These are phyloP conservation scores for Coemansia sp. DNA, from an alignment of 192 early-diverging fungal genomes.

Conservation along the genomic window DNA sequence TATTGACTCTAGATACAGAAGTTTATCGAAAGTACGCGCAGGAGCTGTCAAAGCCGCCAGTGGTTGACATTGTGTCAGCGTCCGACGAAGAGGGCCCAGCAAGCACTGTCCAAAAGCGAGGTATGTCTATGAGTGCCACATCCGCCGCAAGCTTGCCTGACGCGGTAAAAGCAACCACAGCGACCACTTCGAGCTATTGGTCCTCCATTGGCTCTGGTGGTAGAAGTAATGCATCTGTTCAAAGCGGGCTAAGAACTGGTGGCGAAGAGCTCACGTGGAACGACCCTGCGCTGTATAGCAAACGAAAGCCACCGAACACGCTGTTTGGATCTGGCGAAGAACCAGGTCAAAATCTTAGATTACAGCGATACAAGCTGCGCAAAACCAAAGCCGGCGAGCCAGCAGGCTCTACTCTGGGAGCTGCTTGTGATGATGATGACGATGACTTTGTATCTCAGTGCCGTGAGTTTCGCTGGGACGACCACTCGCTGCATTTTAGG, in stretches of 20 bases:
- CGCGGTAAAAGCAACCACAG: background rate
- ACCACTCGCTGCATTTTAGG: slow-evolving; percentile 30
- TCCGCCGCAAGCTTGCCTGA: background rate
- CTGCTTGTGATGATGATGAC: slow-evolving; percentile 9
- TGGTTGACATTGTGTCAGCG: slow-evolving; percentile 42
- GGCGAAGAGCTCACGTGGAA: background rate
- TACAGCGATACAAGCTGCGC: slow-evolving; percentile 23
- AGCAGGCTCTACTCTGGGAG: background rate
- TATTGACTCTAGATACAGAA: slow-evolving; percentile 4
- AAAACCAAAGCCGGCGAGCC: background rate
- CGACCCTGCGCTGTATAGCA: background rate
- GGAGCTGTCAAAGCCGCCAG: slow-evolving; percentile 29
- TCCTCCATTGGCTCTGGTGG: slow-evolving; percentile 1
- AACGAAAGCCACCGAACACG: slow-evolving; percentile 11
- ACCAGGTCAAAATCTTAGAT: background rate
- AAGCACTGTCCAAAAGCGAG: background rate
- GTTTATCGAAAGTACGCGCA: slow-evolving; percentile 8
- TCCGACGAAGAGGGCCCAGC: slow-evolving; percentile 21
- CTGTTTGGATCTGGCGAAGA: background rate
- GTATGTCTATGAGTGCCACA: background rate
- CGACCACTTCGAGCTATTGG: slow-evolving; percentile 15
- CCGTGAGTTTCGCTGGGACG: slow-evolving; percentile 13
- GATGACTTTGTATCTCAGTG: slow-evolving; percentile 16
- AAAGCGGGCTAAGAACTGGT: background rate
- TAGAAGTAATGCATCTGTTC: background rate